Evolutionary conservation across 495 filamentous ascomycete genomes (phyloP).

Genomic region (Penicillium tannophilum): DNA sequence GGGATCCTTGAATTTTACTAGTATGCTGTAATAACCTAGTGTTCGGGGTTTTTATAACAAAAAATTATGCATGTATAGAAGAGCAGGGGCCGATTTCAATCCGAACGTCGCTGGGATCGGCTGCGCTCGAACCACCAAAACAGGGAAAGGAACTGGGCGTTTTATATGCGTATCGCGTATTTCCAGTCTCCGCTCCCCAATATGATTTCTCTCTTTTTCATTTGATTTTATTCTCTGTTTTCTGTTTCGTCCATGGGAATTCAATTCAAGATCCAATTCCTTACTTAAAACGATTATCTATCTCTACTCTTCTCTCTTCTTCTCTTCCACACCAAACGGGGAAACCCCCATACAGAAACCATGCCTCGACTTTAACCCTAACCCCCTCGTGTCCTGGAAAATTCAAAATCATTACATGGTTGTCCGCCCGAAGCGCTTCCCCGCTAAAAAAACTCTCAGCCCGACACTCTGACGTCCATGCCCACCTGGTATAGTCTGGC

Average conservation of each 20-base stretch:
- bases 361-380: too few species aligned
- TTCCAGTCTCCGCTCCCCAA: constrained; percentile 18
- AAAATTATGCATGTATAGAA: not conserved
- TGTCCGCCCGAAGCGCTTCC: constrained; percentile 13
- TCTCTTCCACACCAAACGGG: too few species aligned
- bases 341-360: too few species aligned
- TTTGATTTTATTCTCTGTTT: not conserved
- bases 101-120: constrained; percentile 5
- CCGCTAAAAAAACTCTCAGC: constrained; percentile 14
- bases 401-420: constrained; percentile 1
- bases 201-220: not conserved
- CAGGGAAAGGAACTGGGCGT: constrained; percentile 13
- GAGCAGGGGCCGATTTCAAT: constrained; percentile 2
- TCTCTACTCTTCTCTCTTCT: not conserved
- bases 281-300: not conserved
- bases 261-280: not conserved
- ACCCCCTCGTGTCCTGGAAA: not conserved
- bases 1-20: not conserved
- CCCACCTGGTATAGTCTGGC: constrained; percentile 19
- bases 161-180: constrained; percentile 17
- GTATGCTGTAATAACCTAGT: not conserved
- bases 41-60: not conserved
- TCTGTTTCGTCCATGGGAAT: not conserved
- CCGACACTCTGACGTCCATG: constrained; percentile 20
- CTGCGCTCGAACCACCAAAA: constrained; percentile 14